Evolutionary conservation across 2,329 filamentous ascomycete genomes (phyloP), one percentile per base, ranked within the genome.

Genomic region (Trichoderma sp.): DNA sequence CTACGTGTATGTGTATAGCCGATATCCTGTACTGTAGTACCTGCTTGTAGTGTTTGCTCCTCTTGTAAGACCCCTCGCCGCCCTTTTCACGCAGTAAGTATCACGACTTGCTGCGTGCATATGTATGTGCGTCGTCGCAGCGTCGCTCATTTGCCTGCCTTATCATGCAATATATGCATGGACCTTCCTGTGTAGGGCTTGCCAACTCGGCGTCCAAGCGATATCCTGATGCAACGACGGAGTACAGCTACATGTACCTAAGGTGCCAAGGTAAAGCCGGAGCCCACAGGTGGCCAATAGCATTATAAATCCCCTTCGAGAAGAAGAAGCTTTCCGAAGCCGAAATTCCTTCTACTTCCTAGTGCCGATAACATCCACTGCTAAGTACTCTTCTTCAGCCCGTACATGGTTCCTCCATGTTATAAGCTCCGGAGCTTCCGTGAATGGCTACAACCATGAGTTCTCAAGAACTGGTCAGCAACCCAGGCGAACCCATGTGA

Each of bases 371-470:
- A 40, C 6, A 40, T 35, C 40, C 8, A 19, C 40, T 43, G 19
- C 19, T 19, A 35, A 11, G 33, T 35, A 43, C 40, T 19, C 21
- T 14, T 62, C 53, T 13, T 31, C 47, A 53, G 13, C n/a, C 47
- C 14, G 19, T 63, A 49, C 62, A 47, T 37, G 52, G 14, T 65
- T 57, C 40, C 29, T 65, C 53, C 53, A 10, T 65, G 31, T 21
- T 27, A 19, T 47, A 24, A 31, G 21, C 37, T 29, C 37, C 62
- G 35, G 13, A 29, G 19, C 53, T 65, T 65, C 62, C 62, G 35
- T 65, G 53, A 33, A 2, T 43, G 29, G 29, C 1, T 37, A 24
- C 33, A 35, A 35, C 3, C 33, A 35, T 24, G 10, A 24, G 33
- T 37, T 5, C 19, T 29, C 53, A 43, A 11, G 47, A 63, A 52